Conservation (phyloP, 1,284 basidiomycete genomes). For the Boletus sp. region DNA sequence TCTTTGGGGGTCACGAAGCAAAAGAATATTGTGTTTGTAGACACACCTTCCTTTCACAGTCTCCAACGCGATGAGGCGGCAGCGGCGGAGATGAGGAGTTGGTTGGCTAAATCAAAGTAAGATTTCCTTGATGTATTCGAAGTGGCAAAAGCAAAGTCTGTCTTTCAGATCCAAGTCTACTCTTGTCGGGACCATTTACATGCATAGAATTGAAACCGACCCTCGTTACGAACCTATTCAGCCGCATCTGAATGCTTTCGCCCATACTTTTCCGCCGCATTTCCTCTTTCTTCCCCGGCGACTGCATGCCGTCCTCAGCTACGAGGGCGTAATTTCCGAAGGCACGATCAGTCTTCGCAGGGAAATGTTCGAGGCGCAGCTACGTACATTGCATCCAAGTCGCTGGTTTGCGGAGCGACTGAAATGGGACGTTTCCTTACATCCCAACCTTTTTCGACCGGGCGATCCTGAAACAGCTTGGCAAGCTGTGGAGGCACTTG, state of each 20-base stretch:
- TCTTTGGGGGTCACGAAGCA: background rate
- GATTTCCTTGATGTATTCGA: background rate
- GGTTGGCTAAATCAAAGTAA: constrained; percentile 14
- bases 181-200: constrained; percentile 15
- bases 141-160: background rate
- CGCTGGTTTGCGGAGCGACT: background rate
- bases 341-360: background rate
- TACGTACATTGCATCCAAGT: background rate
- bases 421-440: constrained; percentile 4
- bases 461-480: constrained; percentile 13
- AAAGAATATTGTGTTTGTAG: constrained; percentile 21
- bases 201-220: constrained; percentile 16
- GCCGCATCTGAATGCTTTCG: constrained; percentile 13
- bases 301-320: constrained; percentile 15
- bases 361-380: background rate
- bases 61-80: background rate
- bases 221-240: background rate
- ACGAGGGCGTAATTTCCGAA: background rate
- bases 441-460: constrained; percentile 1
- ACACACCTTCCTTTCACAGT: constrained; percentile 19
- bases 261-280: background rate
- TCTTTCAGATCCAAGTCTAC: constrained; percentile 13
- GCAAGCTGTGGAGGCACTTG: constrained; percentile 13
- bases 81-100: too few relatives aligned
- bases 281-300: background rate